Evolutionary conservation across 805 yeast genomes (phyloP).

Genomic region (Wickerhamomyces chambardii): DNA sequence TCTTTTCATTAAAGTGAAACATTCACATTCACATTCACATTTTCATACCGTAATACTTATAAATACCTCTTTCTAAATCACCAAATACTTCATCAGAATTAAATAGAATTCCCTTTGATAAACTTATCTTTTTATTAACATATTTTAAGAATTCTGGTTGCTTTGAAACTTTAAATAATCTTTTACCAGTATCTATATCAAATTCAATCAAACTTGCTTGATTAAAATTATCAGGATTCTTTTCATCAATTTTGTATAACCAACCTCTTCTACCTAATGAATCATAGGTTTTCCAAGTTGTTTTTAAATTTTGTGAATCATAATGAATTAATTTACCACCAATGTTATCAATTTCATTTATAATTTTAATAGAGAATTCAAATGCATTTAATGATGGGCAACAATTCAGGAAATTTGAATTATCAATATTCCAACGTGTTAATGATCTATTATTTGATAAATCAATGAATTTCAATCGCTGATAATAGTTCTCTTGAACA

Average conservation of each 20-base stretch:
- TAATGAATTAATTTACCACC: constrained; percentile 12
- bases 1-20: too few relatives aligned
- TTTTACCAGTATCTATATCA: constrained; percentile 57
- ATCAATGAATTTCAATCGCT: constrained; percentile 49
- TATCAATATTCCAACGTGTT: constrained; percentile 51
- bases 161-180: constrained; percentile 31
- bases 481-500: too few relatives aligned
- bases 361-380: constrained; percentile 56
- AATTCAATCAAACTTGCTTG: constrained; percentile 36
- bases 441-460: constrained; percentile 53
- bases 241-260: constrained; percentile 44
- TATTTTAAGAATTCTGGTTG: constrained; percentile 29
- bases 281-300: constrained; percentile 21
- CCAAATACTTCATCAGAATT: constrained; percentile 31
- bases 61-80: constrained; percentile 33
- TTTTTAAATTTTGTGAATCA: constrained; percentile 15
- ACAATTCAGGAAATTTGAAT: constrained; percentile 31
- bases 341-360: constrained; percentile 33
- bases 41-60: constrained; percentile 31
- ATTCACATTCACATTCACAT: constrained; percentile 14
- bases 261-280: constrained; percentile 70
- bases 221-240: constrained; percentile 24
- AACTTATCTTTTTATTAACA: constrained; percentile 28
- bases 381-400: constrained; percentile 47
- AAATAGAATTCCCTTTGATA: constrained; percentile 24